A percentile compares a stretch with the other conserved stretches of the same genome.
phyloP scores from a whole-genome alignment of 495 filamentous ascomycete species.

The Aspergillus biplanus region DNA sequence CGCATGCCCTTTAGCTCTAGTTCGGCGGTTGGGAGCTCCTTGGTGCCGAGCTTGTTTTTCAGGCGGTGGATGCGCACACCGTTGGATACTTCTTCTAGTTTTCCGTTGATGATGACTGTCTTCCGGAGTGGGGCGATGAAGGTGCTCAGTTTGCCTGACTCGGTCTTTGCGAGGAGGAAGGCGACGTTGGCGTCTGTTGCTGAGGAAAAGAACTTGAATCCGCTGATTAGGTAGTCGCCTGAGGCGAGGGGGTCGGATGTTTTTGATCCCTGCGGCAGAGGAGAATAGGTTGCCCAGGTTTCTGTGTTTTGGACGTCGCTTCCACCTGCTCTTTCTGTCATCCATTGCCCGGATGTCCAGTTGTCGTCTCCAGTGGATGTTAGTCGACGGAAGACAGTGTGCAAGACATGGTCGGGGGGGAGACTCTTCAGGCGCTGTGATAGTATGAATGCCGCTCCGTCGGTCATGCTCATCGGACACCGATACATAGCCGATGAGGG shows the following conservation, averaged over 20 bases:
- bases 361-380: slow-evolving; percentile 59
- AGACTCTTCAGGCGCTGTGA: not conserved
- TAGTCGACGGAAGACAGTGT: slow-evolving; percentile 28
- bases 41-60: slow-evolving; percentile 73
- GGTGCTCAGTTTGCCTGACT: slow-evolving; percentile 57
- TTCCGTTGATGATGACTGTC: slow-evolving; percentile 32
- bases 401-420: not conserved
- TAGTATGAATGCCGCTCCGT: not conserved
- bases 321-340: slow-evolving; percentile 77
- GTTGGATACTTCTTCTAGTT: slow-evolving; percentile 51
- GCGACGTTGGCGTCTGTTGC: slow-evolving; percentile 73
- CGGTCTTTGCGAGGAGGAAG: slow-evolving; percentile 67
- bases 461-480: not conserved
- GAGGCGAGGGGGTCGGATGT: slow-evolving; percentile 21
- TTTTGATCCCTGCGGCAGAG: slow-evolving; percentile 16
- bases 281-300: slow-evolving; percentile 57
- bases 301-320: slow-evolving; percentile 75
- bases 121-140: slow-evolving; percentile 68
- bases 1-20: slow-evolving; percentile 64
- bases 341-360: slow-evolving; percentile 85
- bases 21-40: slow-evolving; percentile 72
- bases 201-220: slow-evolving; percentile 79
- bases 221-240: slow-evolving; percentile 53
- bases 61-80: slow-evolving; percentile 69
- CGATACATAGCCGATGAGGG: not conserved